Evolutionary conservation across 805 yeast genomes (phyloP).

Genomic region (Yarrowia bubula): DNA sequence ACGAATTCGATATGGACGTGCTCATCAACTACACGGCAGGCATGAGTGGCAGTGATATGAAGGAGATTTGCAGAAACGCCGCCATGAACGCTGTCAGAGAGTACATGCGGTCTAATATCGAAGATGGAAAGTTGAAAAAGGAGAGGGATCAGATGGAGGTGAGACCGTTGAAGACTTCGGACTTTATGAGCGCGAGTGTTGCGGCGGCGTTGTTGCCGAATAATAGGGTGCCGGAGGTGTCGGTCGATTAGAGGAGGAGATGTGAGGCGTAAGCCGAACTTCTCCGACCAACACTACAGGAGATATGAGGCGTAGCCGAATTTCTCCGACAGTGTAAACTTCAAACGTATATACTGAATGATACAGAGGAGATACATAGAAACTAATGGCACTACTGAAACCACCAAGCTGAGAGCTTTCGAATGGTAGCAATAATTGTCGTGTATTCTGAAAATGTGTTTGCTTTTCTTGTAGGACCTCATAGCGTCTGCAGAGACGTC

Average conservation of each 20-base stretch:
- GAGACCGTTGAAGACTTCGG: conserved; percentile 63
- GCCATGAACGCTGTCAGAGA: conserved; percentile 88
- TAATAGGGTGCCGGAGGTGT: conserved; percentile 21
- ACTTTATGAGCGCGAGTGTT: conserved; percentile 45
- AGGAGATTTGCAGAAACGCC: conserved; percentile 90
- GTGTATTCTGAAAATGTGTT: no score
- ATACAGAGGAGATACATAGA: no score
- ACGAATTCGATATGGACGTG: conserved; percentile 55
- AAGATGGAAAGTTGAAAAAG: conserved; percentile 41
- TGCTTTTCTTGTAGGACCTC: no score
- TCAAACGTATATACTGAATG: no score
- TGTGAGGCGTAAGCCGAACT: no score
- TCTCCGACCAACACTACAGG: no score
- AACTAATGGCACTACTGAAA: no score
- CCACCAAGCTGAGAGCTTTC: no score
- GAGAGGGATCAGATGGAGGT: conserved; percentile 46
- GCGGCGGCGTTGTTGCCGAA: conserved; percentile 21
- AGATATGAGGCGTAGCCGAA: no score
- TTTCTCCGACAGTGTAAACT: no score
- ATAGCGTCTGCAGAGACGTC: no score
- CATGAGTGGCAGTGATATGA: conserved; percentile 85
- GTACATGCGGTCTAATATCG: conserved; percentile 62
- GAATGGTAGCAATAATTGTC: no score
- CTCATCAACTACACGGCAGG: conserved; percentile 69
- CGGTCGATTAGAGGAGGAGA: conserved; percentile 10